A percentile compares a stretch with the other conserved stretches of the same genome.
These are phyloP conservation scores for Rutstroemia sp. DNA, from an alignment of 2,329 filamentous ascomycete species.

Conservation along the genomic window DNA sequence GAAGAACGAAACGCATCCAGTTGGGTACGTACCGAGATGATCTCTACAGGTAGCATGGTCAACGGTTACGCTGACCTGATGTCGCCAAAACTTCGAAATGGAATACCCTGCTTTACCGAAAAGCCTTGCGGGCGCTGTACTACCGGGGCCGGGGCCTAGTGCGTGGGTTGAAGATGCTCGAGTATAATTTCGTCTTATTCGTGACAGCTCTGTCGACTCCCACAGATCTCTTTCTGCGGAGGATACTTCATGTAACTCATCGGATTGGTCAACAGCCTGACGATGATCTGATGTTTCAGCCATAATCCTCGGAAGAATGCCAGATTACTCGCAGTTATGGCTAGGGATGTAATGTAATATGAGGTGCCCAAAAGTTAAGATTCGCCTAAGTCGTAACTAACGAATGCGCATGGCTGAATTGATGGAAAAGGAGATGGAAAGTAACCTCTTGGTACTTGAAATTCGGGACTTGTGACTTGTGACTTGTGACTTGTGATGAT, in stretches of 20 bases:
- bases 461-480: too few relatives aligned
- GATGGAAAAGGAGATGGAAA: neutral
- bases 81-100: constrained; percentile 38
- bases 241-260: constrained; percentile 1
- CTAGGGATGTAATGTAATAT: neutral
- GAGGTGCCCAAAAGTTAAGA: neutral
- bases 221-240: constrained; percentile 17
- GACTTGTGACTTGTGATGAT: too few relatives aligned
- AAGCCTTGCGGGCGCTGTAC: constrained; percentile 10
- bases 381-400: neutral
- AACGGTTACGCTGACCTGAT: constrained; percentile 42
- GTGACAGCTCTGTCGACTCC: constrained; percentile 21
- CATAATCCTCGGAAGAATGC: neutral
- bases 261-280: constrained; percentile 7
- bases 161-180: constrained; percentile 14
- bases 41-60: constrained; percentile 44
- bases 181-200: constrained; percentile 21
- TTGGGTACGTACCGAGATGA: constrained; percentile 42
- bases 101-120: constrained; percentile 16
- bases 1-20: constrained; percentile 7
- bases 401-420: neutral
- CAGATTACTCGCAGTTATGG: too few relatives aligned
- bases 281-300: constrained; percentile 2
- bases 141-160: neutral
- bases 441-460: too few relatives aligned